These are phyloP conservation scores for Margaritispora aquatica DNA, from an alignment of 495 filamentous ascomycete species.

Conservation along the genomic window DNA sequence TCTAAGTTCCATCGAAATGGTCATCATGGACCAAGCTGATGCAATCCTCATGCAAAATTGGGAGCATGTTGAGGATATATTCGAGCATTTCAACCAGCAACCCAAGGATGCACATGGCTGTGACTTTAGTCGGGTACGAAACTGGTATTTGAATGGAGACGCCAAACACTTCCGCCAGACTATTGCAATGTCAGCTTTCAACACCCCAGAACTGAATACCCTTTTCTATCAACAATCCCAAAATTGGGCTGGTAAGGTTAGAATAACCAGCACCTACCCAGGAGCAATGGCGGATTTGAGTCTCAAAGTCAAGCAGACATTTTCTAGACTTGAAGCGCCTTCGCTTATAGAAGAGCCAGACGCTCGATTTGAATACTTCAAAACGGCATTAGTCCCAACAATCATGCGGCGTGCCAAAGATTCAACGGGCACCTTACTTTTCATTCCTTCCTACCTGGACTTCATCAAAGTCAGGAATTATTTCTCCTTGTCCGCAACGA, in stretches of 20 bases:
- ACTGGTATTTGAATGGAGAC: constrained; percentile 85
- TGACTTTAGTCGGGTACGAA: constrained; percentile 86
- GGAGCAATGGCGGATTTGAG: constrained; percentile 61
- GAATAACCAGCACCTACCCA: constrained; percentile 57
- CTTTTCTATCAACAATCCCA: constrained; percentile 69
- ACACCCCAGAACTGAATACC: constrained; percentile 82
- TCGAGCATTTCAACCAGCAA: constrained; percentile 86
- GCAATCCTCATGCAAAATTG: constrained; percentile 96
- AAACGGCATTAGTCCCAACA: constrained; percentile 65
- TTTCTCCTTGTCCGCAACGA: constrained; percentile 66
- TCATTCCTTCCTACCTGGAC: constrained; percentile 88
- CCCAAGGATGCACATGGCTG: constrained; percentile 87
- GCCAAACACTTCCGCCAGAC: constrained; percentile 79
- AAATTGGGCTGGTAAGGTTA: constrained; percentile 72
- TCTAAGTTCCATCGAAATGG: constrained; percentile 84
- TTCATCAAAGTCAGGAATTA: constrained; percentile 90
- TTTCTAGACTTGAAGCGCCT: constrained; percentile 75
- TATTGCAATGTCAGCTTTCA: constrained; percentile 69
- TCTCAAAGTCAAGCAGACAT: constrained; percentile 73
- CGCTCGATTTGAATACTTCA: constrained; percentile 88
- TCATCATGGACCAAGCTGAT: constrained; percentile 87
- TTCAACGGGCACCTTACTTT: constrained; percentile 62
- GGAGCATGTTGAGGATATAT: constrained; percentile 88
- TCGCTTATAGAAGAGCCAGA: constrained; percentile 71
- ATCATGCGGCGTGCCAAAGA: constrained; percentile 52